phyloP scores from a whole-genome alignment of 2,329 filamentous ascomycete genomes.

The Monosporascus cannonballus region DNA sequence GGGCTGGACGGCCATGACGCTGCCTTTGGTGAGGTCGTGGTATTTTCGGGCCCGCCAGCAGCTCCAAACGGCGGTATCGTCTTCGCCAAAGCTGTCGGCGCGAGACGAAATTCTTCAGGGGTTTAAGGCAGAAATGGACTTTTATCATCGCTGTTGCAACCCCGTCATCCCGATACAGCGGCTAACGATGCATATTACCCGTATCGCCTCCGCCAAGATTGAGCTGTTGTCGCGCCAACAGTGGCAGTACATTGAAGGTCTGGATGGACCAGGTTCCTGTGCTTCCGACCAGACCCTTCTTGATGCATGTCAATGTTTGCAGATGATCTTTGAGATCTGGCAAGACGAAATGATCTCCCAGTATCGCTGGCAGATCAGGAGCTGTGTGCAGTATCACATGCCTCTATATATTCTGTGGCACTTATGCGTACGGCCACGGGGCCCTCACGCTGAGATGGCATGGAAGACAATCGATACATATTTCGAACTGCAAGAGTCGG shows the following conservation, averaged over 20 bases:
- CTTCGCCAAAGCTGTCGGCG: not conserved
- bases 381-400: constrained; percentile 8
- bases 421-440: constrained; percentile 7
- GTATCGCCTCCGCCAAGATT: constrained; percentile 5
- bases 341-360: constrained; percentile 1
- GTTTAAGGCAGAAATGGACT: not conserved
- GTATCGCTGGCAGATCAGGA: constrained; percentile 1
- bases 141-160: constrained; percentile 7
- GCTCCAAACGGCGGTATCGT: not conserved
- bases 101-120: not conserved
- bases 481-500: not conserved
- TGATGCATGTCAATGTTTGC: not conserved
- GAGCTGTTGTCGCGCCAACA: constrained; percentile 7
- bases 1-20: not conserved
- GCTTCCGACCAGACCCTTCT: not conserved
- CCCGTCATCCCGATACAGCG: constrained; percentile 9
- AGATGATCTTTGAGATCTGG: not conserved
- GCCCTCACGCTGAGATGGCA: not conserved
- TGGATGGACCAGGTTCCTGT: not conserved
- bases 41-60: not conserved
- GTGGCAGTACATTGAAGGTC: not conserved
- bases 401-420: constrained; percentile 9
- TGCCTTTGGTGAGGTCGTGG: not conserved
- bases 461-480: not conserved
- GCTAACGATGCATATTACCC: not conserved